Percentiles rank a stretch among this genome's conserved stretches.
Conservation (phyloP, 805 yeast genomes). For the Monosporozyma yasuniensis region DNA sequence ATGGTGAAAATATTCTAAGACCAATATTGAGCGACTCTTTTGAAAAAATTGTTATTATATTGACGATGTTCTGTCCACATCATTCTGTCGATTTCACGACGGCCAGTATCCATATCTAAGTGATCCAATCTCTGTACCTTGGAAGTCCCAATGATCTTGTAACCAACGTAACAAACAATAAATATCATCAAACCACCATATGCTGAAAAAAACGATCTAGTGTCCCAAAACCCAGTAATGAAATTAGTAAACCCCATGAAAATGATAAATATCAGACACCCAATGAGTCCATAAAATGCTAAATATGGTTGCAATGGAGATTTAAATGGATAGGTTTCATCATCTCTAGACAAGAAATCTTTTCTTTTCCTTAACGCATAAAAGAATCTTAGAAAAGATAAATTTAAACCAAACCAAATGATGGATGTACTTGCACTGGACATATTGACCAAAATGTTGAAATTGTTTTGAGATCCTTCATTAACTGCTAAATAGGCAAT, state of each 20-base stretch:
- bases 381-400: constrained; percentile 55
- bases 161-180: constrained; percentile 41
- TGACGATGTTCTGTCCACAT: constrained; percentile 69
- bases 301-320: constrained; percentile 64
- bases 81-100: constrained; percentile 72
- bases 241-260: constrained; percentile 59
- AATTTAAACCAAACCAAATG: constrained; percentile 70
- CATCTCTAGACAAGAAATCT: constrained; percentile 56
- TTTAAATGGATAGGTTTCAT: constrained; percentile 56
- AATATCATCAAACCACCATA: constrained; percentile 55
- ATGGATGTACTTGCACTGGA: constrained; percentile 68
- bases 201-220: constrained; percentile 52
- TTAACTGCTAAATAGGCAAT: constrained; percentile 54
- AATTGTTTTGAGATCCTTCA: constrained; percentile 49
- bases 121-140: constrained; percentile 61
- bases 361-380: constrained; percentile 52
- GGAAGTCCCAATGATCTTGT: constrained; percentile 53
- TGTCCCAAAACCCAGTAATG: constrained; percentile 49
- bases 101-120: constrained; percentile 72
- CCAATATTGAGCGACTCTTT: constrained; percentile 5
- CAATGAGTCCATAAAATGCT: constrained; percentile 54
- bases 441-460: constrained; percentile 57
- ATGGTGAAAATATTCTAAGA: not conserved
- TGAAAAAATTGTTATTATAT: constrained; percentile 11
- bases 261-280: constrained; percentile 42